phyloP scores from a whole-genome alignment of 371 early-diverging fungal genomes.

The Mortierella sp. region DNA sequence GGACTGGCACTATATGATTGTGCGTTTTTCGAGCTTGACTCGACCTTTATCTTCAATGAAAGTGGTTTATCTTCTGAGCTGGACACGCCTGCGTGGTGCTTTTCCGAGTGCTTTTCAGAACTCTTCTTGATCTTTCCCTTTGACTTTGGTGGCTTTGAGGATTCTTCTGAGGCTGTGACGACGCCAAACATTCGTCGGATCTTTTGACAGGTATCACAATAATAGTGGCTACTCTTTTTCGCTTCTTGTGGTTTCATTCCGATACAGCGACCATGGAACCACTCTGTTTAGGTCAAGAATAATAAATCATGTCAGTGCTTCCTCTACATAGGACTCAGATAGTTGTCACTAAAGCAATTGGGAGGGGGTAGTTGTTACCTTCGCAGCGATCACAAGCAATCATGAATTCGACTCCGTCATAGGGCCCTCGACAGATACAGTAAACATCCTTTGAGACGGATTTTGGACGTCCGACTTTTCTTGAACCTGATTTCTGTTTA shows the following conservation, averaged over 20 bases:
- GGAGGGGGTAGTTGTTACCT: slow-evolving; percentile 19
- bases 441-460: slow-evolving; percentile 57
- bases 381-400: slow-evolving; percentile 56
- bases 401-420: slow-evolving; percentile 59
- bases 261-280: slow-evolving; percentile 57
- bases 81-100: slow-evolving; percentile 5
- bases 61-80: neutral
- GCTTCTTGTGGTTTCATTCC: slow-evolving; percentile 61
- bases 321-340: no score
- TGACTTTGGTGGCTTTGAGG: slow-evolving; percentile 10
- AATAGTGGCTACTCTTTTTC: slow-evolving; percentile 61
- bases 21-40: neutral
- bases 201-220: slow-evolving; percentile 61
- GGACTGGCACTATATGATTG: neutral
- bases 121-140: slow-evolving; percentile 24
- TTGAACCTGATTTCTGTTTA: slow-evolving; percentile 37
- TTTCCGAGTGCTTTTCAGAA: slow-evolving; percentile 16
- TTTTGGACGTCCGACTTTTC: slow-evolving; percentile 49
- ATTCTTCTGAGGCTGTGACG: slow-evolving; percentile 7
- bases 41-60: slow-evolving; percentile 12
- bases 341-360: neutral
- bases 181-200: slow-evolving; percentile 43
- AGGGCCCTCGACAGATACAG: slow-evolving; percentile 68
- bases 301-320: neutral
- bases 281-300: slow-evolving; percentile 52